These are phyloP conservation scores for Tuctoria greenei DNA, from an alignment of 176 grass and related monocot genomes.

Conservation along the genomic window DNA sequence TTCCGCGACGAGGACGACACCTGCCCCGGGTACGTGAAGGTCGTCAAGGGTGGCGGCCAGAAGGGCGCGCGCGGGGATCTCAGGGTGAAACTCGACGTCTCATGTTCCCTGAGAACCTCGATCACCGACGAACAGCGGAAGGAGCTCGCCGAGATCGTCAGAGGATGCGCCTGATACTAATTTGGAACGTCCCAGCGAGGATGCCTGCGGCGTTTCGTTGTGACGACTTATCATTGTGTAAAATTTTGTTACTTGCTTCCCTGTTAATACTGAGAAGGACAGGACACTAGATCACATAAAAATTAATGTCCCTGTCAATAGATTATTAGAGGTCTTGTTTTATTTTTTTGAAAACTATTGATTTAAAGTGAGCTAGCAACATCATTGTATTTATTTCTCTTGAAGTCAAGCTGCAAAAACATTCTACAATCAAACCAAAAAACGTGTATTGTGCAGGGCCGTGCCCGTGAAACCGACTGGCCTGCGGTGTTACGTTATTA, in stretches of 20 bases:
- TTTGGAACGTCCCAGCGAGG: background rate
- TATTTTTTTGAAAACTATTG: background rate
- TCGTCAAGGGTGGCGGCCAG: constrained; percentile 57
- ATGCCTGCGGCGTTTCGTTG: background rate
- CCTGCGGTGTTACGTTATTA: too few relatives aligned
- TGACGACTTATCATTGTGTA: constrained; percentile 32
- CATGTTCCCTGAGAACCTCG: constrained; percentile 69
- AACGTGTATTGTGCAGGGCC: background rate
- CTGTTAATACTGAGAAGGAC: constrained; percentile 40
- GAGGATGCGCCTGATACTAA: constrained; percentile 19
- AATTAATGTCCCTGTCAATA: constrained; percentile 53
- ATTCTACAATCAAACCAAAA: background rate
- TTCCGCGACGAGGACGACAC: constrained; percentile 86
- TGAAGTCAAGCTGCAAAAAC: background rate
- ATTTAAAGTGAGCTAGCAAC: background rate
- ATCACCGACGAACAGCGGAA: constrained; percentile 55
- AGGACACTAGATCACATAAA: background rate
- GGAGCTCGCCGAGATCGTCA: constrained; percentile 59
- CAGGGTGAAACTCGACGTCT: constrained; percentile 67
- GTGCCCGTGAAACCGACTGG: too few relatives aligned
- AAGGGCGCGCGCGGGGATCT: constrained; percentile 61
- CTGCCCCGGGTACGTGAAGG: constrained; percentile 72
- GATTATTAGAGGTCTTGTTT: constrained; percentile 41
- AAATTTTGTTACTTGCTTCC: constrained; percentile 3
- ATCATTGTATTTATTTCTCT: background rate